These are phyloP conservation scores for Ophiostoma fasciatum DNA, from an alignment of 2,329 filamentous ascomycete genomes.

Conservation along the genomic window DNA sequence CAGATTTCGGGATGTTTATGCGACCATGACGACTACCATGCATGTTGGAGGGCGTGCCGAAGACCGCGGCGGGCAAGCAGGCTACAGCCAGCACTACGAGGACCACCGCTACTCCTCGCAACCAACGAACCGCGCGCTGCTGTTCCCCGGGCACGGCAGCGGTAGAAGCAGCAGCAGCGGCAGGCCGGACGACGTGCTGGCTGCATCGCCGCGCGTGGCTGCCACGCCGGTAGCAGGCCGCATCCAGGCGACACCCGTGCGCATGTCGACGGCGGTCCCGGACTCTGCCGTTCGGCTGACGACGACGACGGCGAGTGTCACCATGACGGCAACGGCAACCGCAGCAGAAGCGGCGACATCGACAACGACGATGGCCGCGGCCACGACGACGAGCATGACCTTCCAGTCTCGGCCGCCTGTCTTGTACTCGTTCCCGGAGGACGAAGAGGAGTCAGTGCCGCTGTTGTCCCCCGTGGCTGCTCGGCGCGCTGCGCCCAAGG, in stretches of 20 bases:
- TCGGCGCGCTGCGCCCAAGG: not conserved
- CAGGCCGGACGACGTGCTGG: not conserved
- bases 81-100: not conserved
- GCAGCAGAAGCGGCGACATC: too few relatives aligned
- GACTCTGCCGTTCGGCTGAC: conserved; percentile 8
- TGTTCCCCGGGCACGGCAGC: conserved; percentile 1
- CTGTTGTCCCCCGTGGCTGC: not conserved
- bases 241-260: conserved; percentile 15
- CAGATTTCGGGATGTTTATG: conserved; percentile 37
- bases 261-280: conserved; percentile 8
- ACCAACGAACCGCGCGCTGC: not conserved
- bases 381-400: not conserved
- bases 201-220: conserved; percentile 9
- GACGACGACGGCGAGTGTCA: not conserved
- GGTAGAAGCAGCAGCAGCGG: not conserved
- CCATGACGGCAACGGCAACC: too few relatives aligned
- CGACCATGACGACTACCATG: conserved; percentile 13
- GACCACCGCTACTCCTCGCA: conserved; percentile 14
- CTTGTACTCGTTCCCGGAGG: conserved; percentile 1
- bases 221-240: conserved; percentile 11
- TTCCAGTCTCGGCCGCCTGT: not conserved
- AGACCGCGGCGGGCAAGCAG: not conserved
- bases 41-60: not conserved
- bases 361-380: not conserved
- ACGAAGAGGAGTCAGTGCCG: conserved; percentile 2